Conservation (phyloP, 2,329 filamentous ascomycete species). For the Corinectria fuckeliana region DNA sequence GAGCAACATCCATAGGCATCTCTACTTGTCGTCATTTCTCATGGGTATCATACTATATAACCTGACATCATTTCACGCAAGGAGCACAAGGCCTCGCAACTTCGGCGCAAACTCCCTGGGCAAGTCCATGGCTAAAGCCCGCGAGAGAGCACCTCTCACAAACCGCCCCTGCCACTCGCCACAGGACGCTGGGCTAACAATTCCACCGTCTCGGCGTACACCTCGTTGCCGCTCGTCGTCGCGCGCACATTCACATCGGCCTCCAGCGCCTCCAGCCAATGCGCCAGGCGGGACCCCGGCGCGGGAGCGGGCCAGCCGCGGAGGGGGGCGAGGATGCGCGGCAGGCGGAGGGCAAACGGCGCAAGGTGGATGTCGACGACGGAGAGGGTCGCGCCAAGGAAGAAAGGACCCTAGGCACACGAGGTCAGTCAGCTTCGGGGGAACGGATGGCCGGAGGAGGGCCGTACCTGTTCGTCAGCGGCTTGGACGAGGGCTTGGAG, state of each 20-base stretch:
- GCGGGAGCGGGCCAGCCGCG: slow-evolving; percentile 70
- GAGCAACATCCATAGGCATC: not conserved
- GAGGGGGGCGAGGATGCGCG: slow-evolving; percentile 69
- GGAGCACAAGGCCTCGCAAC: not conserved
- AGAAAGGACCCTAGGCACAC: slow-evolving; percentile 69
- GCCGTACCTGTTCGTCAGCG: slow-evolving; percentile 50
- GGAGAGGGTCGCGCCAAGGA: slow-evolving; percentile 59
- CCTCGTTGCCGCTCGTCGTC: slow-evolving; percentile 68
- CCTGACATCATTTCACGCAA: not conserved
- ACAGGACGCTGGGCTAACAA: slow-evolving; percentile 45
- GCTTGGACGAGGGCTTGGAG: slow-evolving; percentile 62
- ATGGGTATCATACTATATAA: not conserved
- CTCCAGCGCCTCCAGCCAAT: slow-evolving; percentile 76
- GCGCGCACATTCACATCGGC: slow-evolving; percentile 65
- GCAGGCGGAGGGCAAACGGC: slow-evolving; percentile 74
- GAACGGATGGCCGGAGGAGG: not conserved
- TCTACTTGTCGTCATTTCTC: not conserved
- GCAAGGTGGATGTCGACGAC: slow-evolving; percentile 78
- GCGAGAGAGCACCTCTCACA: not conserved
- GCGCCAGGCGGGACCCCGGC: slow-evolving; percentile 68
- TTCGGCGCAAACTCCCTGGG: not conserved
- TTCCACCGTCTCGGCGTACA: slow-evolving; percentile 64
- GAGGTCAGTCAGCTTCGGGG: not conserved
- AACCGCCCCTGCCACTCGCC: not conserved
- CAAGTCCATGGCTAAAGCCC: not conserved